A percentile compares a stretch with the other conserved stretches of the same genome.
These are phyloP conservation scores for Dispira parvispora DNA, from an alignment of 192 early-diverging fungal genomes.

Conservation along the genomic window DNA sequence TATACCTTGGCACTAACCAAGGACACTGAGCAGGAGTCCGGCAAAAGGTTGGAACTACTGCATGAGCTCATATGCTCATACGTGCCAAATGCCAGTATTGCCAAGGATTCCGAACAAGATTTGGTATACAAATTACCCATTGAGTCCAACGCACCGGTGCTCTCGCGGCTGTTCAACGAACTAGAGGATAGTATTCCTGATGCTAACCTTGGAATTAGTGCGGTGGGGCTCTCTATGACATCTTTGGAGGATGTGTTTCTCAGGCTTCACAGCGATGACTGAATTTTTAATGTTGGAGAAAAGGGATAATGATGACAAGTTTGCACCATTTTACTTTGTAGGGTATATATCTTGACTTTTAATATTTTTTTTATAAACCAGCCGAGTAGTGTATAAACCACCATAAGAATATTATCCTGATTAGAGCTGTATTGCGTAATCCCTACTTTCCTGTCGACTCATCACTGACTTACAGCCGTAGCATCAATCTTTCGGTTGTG, in stretches of 20 bases:
- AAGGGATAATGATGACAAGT: too few species aligned
- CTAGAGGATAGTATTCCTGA: constrained; percentile 15
- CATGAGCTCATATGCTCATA: constrained; percentile 18
- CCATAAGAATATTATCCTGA: too few species aligned
- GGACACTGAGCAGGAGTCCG: constrained; percentile 7
- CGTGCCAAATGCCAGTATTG: constrained; percentile 20
- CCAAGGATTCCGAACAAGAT: constrained; percentile 20
- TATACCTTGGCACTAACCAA: constrained; percentile 31
- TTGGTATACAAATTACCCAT: constrained; percentile 13
- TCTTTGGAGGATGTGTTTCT: constrained; percentile 36
- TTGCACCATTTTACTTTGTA: too few species aligned
- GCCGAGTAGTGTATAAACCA: too few species aligned
- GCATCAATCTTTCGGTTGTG: too few species aligned
- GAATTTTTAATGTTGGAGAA: background rate
- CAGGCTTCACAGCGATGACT: constrained; percentile 8
- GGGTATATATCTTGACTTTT: too few species aligned
- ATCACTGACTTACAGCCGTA: too few species aligned
- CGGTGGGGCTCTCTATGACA: constrained; percentile 25
- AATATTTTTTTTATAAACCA: too few species aligned
- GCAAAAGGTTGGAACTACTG: constrained; percentile 11
- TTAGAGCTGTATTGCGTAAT: too few species aligned
- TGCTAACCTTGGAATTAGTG: constrained; percentile 11
- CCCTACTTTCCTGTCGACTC: too few species aligned
- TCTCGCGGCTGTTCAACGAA: constrained; percentile 15
- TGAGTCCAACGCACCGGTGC: constrained; percentile 14